Conservation (phyloP, 331 rosid species). For the Prunus yedoensis region DNA sequence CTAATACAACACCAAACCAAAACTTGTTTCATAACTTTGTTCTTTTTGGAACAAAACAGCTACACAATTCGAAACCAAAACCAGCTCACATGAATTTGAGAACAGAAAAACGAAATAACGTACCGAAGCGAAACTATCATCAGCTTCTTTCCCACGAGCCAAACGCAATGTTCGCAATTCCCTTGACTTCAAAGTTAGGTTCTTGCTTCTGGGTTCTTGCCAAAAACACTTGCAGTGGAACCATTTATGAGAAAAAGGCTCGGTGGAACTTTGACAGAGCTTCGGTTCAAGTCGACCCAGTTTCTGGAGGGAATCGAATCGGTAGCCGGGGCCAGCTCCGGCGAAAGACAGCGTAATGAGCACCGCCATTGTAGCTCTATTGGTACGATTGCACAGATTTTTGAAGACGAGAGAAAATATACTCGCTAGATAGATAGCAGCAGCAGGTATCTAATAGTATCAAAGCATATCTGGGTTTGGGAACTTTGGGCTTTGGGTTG, state of each 20-base stretch:
- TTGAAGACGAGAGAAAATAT: slow-evolving; percentile 7
- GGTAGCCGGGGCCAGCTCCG: slow-evolving; percentile 31
- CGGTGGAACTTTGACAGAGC: slow-evolving; percentile 27
- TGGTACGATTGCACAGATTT: neutral
- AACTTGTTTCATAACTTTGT: neutral
- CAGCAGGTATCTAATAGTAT: too few species aligned
- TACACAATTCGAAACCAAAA: neutral
- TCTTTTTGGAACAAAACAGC: neutral
- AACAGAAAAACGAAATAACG: neutral
- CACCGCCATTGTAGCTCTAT: slow-evolving; percentile 44
- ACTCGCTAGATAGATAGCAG: neutral
- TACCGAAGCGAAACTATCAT: slow-evolving; percentile 64
- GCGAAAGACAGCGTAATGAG: slow-evolving; percentile 49
- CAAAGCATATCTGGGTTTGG: neutral
- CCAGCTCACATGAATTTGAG: neutral
- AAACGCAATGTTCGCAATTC: slow-evolving; percentile 29
- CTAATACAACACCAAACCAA: neutral
- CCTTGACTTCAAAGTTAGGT: slow-evolving; percentile 27
- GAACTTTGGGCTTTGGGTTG: neutral
- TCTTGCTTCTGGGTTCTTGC: slow-evolving; percentile 27
- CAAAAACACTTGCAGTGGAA: slow-evolving; percentile 27
- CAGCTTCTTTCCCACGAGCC: slow-evolving; percentile 69
- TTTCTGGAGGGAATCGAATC: slow-evolving; percentile 32
- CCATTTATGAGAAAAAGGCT: slow-evolving; percentile 26
- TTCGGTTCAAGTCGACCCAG: slow-evolving; percentile 31